Evolutionary conservation across 768 basidiomycete genomes (phyloP).

Genomic region (Russula virescens): DNA sequence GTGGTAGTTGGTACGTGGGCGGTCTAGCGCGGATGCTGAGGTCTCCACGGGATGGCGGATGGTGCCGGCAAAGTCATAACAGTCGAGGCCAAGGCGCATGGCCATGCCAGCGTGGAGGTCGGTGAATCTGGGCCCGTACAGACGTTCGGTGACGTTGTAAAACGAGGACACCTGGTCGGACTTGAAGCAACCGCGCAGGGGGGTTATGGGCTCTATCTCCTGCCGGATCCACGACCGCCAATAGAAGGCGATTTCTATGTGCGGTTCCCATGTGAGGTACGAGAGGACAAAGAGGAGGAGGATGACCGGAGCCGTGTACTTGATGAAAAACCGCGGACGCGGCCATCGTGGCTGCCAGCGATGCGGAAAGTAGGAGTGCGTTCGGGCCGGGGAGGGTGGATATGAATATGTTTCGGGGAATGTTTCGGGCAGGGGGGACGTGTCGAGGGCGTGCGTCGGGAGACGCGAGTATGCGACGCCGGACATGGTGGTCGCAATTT

Average conservation of each 20-base stretch:
- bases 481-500: not conserved
- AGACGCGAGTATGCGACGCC: conserved; percentile 3
- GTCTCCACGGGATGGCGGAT: conserved; percentile 37
- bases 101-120: conserved; percentile 78
- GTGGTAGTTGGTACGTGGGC: conserved; percentile 66
- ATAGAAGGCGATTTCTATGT: conserved; percentile 82
- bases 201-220: conserved; percentile 61
- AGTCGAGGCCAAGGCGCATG: conserved; percentile 77
- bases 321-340: conserved; percentile 12
- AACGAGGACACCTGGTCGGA: conserved; percentile 48
- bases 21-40: conserved; percentile 19
- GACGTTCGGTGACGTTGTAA: conserved; percentile 61
- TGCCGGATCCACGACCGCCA: conserved; percentile 64
- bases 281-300: conserved; percentile 23
- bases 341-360: conserved; percentile 1
- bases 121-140: conserved; percentile 59
- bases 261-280: conserved; percentile 55
- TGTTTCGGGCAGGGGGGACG: not conserved
- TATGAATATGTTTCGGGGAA: not conserved
- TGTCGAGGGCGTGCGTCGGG: not conserved
- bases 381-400: not conserved
- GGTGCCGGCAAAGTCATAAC: conserved; percentile 89
- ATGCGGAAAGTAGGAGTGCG: not conserved
- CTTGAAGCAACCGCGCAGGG: conserved; percentile 72
- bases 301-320: conserved; percentile 22